phyloP scores from a whole-genome alignment of 768 basidiomycete species.

The Pisolithus albus region DNA sequence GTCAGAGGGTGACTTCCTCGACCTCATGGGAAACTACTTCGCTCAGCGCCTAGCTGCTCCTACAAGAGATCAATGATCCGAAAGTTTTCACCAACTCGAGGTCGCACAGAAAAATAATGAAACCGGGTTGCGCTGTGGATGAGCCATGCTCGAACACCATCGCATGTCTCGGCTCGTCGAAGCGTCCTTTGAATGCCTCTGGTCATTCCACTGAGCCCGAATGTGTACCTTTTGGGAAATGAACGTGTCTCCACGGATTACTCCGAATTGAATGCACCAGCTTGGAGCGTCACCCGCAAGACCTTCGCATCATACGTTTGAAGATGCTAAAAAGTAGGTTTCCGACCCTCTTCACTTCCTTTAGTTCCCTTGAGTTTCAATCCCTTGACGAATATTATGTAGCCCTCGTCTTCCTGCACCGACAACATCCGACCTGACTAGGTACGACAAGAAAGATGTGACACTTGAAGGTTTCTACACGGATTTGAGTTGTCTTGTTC shows the following conservation, averaged over 20 bases:
- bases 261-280: slow-evolving; percentile 64
- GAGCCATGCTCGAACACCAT: slow-evolving; percentile 32
- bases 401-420: slow-evolving; percentile 88
- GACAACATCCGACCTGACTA: slow-evolving; percentile 88
- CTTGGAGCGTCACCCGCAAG: too few relatives aligned
- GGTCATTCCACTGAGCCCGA: slow-evolving; percentile 86
- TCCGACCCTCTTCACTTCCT: too few relatives aligned
- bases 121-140: too few relatives aligned
- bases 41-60: too few relatives aligned
- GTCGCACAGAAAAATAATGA: too few relatives aligned
- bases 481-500: slow-evolving; percentile 84
- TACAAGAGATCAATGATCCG: too few relatives aligned
- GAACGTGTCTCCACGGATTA: slow-evolving; percentile 62
- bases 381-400: slow-evolving; percentile 6
- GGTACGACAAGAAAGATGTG: slow-evolving; percentile 70
- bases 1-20: too few relatives aligned
- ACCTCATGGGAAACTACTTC: too few relatives aligned
- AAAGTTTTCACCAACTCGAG: too few relatives aligned
- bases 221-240: slow-evolving; percentile 91
- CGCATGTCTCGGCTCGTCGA: slow-evolving; percentile 59
- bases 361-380: slow-evolving; percentile 36
- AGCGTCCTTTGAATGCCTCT: slow-evolving; percentile 80
- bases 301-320: slow-evolving; percentile 59
- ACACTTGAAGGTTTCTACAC: slow-evolving; percentile 94
- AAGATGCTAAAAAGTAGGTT: slow-evolving; percentile 52